Evolutionary conservation across 2,329 filamentous ascomycete genomes (phyloP).

Genomic region (Plenodomus tracheiphilus): DNA sequence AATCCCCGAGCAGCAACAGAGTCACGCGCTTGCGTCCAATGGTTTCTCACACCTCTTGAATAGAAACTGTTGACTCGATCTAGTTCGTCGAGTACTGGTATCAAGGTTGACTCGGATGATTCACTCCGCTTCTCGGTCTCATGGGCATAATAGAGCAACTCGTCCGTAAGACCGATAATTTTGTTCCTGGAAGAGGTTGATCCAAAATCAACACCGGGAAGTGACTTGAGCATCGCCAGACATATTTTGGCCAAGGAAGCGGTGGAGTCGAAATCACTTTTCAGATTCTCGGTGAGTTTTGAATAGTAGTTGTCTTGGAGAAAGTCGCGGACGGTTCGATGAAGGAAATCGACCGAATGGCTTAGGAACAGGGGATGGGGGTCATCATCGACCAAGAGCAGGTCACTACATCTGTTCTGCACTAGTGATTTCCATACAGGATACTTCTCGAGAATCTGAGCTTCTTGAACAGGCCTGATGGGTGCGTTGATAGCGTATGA

Average conservation of each 20-base stretch:
- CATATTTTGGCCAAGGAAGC: constrained; percentile 7
- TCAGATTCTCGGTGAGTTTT: constrained; percentile 2
- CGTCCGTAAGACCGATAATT: constrained; percentile 6
- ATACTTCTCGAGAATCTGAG: not conserved
- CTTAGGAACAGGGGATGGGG: constrained; percentile 10
- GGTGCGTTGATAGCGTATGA: constrained; percentile 2
- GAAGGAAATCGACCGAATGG: constrained; percentile 12
- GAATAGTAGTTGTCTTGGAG: constrained; percentile 8
- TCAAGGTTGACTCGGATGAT: not conserved
- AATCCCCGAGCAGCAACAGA: not conserved
- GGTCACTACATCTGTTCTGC: constrained; percentile 21
- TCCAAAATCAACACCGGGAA: not conserved
- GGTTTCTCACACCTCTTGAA: not conserved
- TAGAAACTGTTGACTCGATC: constrained; percentile 12
- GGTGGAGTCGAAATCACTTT: constrained; percentile 3
- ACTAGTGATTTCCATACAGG: constrained; percentile 6
- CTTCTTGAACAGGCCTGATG: not conserved
- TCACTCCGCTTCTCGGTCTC: constrained; percentile 4
- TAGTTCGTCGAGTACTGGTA: constrained; percentile 9
- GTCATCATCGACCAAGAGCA: constrained; percentile 14
- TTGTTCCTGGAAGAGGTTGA: not conserved
- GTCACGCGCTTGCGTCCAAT: constrained; percentile 14
- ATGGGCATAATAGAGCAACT: constrained; percentile 12
- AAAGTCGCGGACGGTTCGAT: constrained; percentile 21
- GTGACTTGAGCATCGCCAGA: constrained; percentile 8